Conservation (phyloP, 148 eudicot genomes). For the Cornus kousa region DNA sequence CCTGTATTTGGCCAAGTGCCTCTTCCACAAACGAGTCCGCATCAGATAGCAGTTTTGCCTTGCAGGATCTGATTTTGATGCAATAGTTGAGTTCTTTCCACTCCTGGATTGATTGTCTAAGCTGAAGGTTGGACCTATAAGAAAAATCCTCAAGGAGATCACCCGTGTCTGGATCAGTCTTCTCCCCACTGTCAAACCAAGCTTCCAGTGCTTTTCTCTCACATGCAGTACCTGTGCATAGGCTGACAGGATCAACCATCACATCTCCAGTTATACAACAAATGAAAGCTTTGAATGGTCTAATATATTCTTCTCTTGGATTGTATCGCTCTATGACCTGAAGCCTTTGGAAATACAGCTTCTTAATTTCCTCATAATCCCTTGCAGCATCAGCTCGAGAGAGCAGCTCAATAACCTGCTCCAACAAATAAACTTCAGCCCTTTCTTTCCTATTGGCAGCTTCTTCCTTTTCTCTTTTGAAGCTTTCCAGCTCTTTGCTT, state of each 20-base stretch:
- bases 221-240: conserved; percentile 44
- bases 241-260: conserved; percentile 48
- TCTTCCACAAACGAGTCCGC: conserved; percentile 22
- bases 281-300: conserved; percentile 34
- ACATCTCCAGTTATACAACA: conserved; percentile 34
- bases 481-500: conserved; percentile 31
- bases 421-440: conserved; percentile 37
- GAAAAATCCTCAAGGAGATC: conserved; percentile 34
- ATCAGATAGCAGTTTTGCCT: conserved; percentile 18
- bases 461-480: conserved; percentile 36
- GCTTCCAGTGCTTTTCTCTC: conserved; percentile 36
- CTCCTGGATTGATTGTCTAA: conserved; percentile 44
- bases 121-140: conserved; percentile 31
- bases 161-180: conserved; percentile 42
- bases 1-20: conserved; percentile 33
- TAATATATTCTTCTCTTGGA: conserved; percentile 30
- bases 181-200: conserved; percentile 35
- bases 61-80: conserved; percentile 36
- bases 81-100: conserved; percentile 47
- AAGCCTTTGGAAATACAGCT: conserved; percentile 38
- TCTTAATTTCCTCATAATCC: conserved; percentile 32
- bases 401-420: conserved; percentile 40
- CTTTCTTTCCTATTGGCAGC: conserved; percentile 35
- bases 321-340: conserved; percentile 28
- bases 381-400: conserved; percentile 46